phyloP scores from a whole-genome alignment of 2,329 filamentous ascomycete species.

The Trichoderma sp. region DNA sequence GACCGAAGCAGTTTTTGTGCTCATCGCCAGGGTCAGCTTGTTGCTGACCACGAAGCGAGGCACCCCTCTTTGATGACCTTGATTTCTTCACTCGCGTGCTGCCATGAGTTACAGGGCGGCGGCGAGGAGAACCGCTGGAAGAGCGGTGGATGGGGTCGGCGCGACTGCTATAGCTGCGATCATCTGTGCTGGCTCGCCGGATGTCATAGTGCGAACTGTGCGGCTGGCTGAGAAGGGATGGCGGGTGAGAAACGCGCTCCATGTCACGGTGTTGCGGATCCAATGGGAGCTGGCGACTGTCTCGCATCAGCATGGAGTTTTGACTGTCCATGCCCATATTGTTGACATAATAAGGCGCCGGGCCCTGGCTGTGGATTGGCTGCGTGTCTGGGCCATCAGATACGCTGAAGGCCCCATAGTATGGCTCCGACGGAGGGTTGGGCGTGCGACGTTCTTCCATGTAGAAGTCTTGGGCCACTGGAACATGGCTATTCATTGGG shows the following conservation, averaged over 20 bases:
- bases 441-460: conserved; percentile 44
- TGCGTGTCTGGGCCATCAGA: conserved; percentile 37
- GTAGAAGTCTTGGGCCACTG: conserved; percentile 42
- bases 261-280: conserved; percentile 33
- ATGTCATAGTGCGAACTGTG: conserved; percentile 28
- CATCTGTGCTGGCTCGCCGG: conserved; percentile 33
- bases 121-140: conserved; percentile 34
- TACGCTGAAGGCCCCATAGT: conserved; percentile 42
- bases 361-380: conserved; percentile 29
- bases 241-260: conserved; percentile 24
- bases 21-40: conserved; percentile 34
- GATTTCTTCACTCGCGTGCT: conserved; percentile 35
- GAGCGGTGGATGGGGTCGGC: conserved; percentile 28
- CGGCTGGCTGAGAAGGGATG: conserved; percentile 32
- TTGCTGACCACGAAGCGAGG: conserved; percentile 22
- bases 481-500: conserved; percentile 47
- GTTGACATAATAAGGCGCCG: conserved; percentile 35
- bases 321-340: conserved; percentile 34
- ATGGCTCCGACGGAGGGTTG: conserved; percentile 39
- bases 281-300: conserved; percentile 30
- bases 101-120: conserved; percentile 29
- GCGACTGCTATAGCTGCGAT: conserved; percentile 21
- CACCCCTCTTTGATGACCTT: conserved; percentile 24
- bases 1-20: conserved; percentile 40
- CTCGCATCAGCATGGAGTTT: conserved; percentile 33